These are phyloP conservation scores for Trametes hirsuta DNA, from an alignment of 1,284 basidiomycete species.

Conservation along the genomic window DNA sequence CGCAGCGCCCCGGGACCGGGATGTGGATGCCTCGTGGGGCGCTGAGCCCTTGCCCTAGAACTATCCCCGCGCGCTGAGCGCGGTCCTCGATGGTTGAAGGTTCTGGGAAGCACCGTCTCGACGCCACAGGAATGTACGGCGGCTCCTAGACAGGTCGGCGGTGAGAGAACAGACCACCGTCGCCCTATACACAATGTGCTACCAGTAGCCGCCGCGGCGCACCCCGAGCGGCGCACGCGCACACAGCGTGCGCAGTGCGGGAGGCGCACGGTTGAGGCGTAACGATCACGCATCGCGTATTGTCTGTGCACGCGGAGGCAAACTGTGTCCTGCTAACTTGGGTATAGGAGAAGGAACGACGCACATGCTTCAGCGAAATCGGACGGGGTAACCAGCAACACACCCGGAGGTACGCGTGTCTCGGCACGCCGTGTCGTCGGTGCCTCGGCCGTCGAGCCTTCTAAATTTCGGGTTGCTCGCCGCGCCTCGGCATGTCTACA, in stretches of 20 bases:
- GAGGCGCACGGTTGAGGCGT: not conserved
- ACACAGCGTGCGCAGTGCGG: not conserved
- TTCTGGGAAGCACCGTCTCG: not conserved
- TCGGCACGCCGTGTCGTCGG: not conserved
- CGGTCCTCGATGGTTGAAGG: not conserved
- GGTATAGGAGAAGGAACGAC: not conserved
- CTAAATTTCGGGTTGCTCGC: not conserved
- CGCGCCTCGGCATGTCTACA: slow-evolving; percentile 4
- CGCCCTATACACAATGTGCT: not conserved
- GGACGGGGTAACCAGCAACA: too few species aligned
- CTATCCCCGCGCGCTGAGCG: not conserved
- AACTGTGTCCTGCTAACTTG: not conserved
- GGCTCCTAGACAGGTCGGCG: not conserved
- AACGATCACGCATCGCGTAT: not conserved
- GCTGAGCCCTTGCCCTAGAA: not conserved
- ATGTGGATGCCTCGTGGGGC: not conserved
- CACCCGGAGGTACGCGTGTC: too few species aligned
- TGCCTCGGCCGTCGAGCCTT: not conserved
- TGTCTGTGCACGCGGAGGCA: not conserved
- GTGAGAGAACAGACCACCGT: not conserved
- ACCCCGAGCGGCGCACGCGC: not conserved
- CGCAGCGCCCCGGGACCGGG: not conserved
- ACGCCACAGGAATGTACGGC: slow-evolving; percentile 15
- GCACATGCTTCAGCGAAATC: too few species aligned
- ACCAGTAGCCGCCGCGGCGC: not conserved